Percentiles rank a stretch among this genome's conserved stretches.
phyloP scores from a whole-genome alignment of 2,329 filamentous ascomycete genomes.

The Botrytis porri region DNA sequence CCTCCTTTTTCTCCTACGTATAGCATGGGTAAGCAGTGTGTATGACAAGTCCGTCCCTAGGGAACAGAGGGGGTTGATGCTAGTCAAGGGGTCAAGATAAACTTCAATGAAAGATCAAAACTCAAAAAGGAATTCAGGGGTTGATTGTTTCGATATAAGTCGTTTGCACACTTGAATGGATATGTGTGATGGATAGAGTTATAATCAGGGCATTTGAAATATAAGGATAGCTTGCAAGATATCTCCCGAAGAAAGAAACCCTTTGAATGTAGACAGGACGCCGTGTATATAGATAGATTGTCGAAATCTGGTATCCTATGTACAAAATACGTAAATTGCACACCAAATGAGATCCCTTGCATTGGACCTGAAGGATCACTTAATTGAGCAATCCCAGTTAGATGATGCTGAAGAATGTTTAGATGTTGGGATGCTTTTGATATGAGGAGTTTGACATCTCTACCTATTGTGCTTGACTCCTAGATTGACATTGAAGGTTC shows the following conservation, averaged over 20 bases:
- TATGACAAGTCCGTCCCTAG: neutral
- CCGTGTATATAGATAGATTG: neutral
- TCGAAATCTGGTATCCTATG: neutral
- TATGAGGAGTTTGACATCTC: neutral
- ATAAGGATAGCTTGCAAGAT: neutral
- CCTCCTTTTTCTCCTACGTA: no score
- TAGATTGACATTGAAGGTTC: neutral
- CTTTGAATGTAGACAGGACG: neutral
- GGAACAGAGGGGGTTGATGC: neutral
- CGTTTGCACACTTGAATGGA: neutral
- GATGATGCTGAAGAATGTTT: neutral
- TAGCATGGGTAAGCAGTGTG: conserved; percentile 15
- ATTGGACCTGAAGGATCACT: neutral
- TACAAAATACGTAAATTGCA: neutral
- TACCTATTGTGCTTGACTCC: neutral
- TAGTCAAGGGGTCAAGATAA: neutral
- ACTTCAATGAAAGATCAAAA: neutral
- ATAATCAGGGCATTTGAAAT: neutral
- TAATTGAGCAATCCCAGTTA: neutral
- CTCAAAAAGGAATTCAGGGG: no score
- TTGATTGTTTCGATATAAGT: neutral
- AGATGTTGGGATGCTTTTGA: neutral
- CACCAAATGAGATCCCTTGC: neutral
- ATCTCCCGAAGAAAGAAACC: neutral
- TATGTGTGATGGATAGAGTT: neutral